phyloP scores from a whole-genome alignment of 176 grass and related monocot species.

The Oryza coarctata region DNA sequence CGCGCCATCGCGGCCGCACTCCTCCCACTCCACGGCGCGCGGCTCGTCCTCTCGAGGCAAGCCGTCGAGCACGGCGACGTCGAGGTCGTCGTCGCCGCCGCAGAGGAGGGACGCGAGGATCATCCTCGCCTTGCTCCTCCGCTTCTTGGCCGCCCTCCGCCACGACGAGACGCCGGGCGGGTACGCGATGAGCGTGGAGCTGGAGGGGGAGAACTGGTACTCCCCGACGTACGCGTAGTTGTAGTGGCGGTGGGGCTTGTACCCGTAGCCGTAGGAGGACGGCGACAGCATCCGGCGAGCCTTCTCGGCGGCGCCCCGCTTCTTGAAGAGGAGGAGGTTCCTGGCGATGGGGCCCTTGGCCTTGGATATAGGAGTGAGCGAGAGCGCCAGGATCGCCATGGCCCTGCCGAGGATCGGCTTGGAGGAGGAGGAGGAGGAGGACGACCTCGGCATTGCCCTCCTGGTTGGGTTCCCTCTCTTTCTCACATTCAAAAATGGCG shows the following conservation, averaged over 20 bases:
- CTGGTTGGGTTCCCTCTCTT: constrained; percentile 56
- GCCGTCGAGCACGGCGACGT: constrained; percentile 38
- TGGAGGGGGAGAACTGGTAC: constrained; percentile 88
- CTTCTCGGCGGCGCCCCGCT: constrained; percentile 22
- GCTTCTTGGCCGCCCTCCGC: constrained; percentile 34
- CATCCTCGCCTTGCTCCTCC: constrained; percentile 21
- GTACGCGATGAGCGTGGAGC: constrained; percentile 52
- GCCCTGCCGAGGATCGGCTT: constrained; percentile 51
- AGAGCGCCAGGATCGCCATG: constrained; percentile 51
- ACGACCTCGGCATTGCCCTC: constrained; percentile 34
- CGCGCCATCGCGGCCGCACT: background rate
- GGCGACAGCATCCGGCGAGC: too few relatives aligned
- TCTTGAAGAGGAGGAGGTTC: constrained; percentile 70
- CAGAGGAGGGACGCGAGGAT: constrained; percentile 55
- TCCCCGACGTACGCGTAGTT: constrained; percentile 73
- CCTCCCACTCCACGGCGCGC: constrained; percentile 18
- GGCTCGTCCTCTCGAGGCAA: background rate
- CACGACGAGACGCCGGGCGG: constrained; percentile 39
- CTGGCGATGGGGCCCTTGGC: constrained; percentile 25
- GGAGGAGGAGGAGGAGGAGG: background rate
- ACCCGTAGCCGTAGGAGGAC: background rate
- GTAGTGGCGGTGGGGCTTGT: constrained; percentile 68
- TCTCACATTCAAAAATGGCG: constrained; percentile 56
- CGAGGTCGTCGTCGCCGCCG: constrained; percentile 39
- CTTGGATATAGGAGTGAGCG: constrained; percentile 51